Evolutionary conservation across 2,329 filamentous ascomycete species (phyloP), one percentile per base, ranked within the genome.

Genomic region (Ceratocystis smalleyi): DNA sequence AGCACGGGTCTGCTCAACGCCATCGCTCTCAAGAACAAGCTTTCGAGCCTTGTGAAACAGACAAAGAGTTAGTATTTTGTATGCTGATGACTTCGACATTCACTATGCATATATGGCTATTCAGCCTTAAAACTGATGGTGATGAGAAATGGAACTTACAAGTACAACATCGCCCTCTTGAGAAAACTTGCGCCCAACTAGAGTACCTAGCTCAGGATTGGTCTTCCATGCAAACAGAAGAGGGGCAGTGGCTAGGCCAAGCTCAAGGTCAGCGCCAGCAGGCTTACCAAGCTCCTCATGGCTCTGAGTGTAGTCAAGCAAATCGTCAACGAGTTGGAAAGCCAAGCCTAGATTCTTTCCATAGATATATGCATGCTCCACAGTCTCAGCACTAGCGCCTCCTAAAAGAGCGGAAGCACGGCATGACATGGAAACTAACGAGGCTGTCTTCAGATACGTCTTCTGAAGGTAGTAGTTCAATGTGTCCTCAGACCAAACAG

Each of bases 281-380:
- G 94, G 94, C 76, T 99, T 99, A 27, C 94, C 94, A 51, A 99
- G 77, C 73, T 96, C 91, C 66, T 83, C 81, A 51, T 85, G 90
- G 64, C 83, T 90, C 67, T 90, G 83, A 0, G 94, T 97, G 74
- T 97, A 99, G 74, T 99, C 94, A 70, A 99, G 80, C 87, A 99
- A 89, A 73, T 99, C 94, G 73, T 99, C 94, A 17, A 99, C 92
- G 8, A 99, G 81, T 79, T 99, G 94, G 77, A 99, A 99, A 1
- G 94, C 94, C 64, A 99, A 76, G 1, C 94, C 94, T 59, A 99
- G 74, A 70, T 99, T 97, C 75, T 90, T 90, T 62, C 94, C 94
- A 71, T 97, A 99, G 17, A 82, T 75, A 72, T 99, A 99, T 1
- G 92, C 89, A 8, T 91, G 88, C 69, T 99, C 91, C 1, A 96